Conservation (phyloP, 1,284 basidiomycete species). For the Ustilago bromivora region DNA sequence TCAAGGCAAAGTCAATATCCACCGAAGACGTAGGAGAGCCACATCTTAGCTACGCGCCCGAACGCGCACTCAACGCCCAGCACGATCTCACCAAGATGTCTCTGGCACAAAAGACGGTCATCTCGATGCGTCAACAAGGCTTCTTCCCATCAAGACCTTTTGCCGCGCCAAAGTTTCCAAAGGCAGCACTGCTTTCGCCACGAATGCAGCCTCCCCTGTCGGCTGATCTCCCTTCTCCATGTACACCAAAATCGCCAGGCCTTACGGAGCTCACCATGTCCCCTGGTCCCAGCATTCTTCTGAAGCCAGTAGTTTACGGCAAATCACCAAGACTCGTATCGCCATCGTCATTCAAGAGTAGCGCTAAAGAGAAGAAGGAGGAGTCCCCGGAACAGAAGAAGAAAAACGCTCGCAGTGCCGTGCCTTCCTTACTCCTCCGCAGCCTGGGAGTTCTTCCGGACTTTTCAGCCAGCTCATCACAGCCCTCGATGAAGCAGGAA, state of each 20-base stretch:
- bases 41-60: constrained; percentile 32
- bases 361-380: constrained; percentile 11
- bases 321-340: constrained; percentile 34
- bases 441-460: constrained; percentile 48
- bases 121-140: constrained; percentile 27
- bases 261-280: constrained; percentile 48
- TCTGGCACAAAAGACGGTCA: constrained; percentile 29
- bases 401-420: constrained; percentile 40
- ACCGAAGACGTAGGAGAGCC: constrained; percentile 40
- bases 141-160: constrained; percentile 21
- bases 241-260: constrained; percentile 39
- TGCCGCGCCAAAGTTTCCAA: constrained; percentile 37
- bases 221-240: constrained; percentile 18
- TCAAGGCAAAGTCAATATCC: constrained; percentile 41
- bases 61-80: constrained; percentile 32
- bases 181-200: constrained; percentile 41
- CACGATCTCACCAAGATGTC: constrained; percentile 34
- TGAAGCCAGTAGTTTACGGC: constrained; percentile 42
- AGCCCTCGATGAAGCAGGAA: constrained; percentile 8
- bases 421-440: constrained; percentile 51
- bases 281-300: constrained; percentile 47
- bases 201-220: constrained; percentile 33
- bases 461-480: constrained; percentile 16
- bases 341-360: constrained; percentile 20
- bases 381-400: constrained; percentile 30